Evolutionary conservation across 2,329 filamentous ascomycete species (phyloP).

Genomic region (Cucurbitaria berberidis): DNA sequence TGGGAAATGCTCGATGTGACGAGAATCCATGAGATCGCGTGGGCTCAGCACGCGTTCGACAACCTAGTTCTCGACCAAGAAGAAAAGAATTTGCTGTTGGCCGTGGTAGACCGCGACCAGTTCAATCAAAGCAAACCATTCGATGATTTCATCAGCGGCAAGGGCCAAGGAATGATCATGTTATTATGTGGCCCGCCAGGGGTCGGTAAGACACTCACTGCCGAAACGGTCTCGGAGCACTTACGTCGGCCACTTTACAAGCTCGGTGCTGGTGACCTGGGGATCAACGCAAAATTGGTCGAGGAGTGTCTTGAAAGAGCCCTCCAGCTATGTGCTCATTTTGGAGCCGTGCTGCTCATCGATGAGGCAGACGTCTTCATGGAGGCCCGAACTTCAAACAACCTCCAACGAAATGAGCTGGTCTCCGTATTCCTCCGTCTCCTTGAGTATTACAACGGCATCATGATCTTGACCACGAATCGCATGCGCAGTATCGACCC

Average conservation of each 20-base stretch:
- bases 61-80: no score
- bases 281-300: neutral
- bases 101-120: no score
- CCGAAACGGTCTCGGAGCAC: slow-evolving; percentile 13
- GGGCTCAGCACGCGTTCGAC: no score
- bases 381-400: slow-evolving; percentile 50
- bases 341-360: slow-evolving; percentile 57
- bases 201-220: slow-evolving; percentile 25
- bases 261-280: neutral
- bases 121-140: no score
- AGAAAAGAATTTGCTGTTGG: no score
- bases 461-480: slow-evolving; percentile 55
- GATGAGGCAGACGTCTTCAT: slow-evolving; percentile 59
- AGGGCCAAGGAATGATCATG: slow-evolving; percentile 27
- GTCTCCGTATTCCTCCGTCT: slow-evolving; percentile 42
- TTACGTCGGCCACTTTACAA: slow-evolving; percentile 6
- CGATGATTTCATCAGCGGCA: slow-evolving; percentile 56
- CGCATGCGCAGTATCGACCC: slow-evolving; percentile 49
- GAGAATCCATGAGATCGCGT: no score
- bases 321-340: slow-evolving; percentile 42
- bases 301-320: slow-evolving; percentile 8
- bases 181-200: slow-evolving; percentile 25
- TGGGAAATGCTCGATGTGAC: no score
- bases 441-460: slow-evolving; percentile 53
- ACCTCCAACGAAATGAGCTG: slow-evolving; percentile 29